These are phyloP conservation scores for Polyporus tsugae DNA, from an alignment of 1,284 basidiomycete species.

Conservation along the genomic window DNA sequence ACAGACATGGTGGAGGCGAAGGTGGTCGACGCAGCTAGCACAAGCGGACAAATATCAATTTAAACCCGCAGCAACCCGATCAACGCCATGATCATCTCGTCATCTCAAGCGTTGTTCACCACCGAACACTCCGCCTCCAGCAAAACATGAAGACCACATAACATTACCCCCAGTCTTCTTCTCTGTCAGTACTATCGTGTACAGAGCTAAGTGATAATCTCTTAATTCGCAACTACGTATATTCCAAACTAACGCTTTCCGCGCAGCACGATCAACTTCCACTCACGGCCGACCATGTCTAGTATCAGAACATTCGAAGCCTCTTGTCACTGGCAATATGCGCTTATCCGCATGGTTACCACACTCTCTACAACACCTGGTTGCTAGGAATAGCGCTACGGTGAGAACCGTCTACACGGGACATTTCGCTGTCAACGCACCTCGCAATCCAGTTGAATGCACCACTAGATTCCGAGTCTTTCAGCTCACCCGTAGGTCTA, in stretches of 20 bases:
- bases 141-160: neutral
- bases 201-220: neutral
- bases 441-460: neutral
- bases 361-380: neutral
- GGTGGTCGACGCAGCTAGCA: neutral
- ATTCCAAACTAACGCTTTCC: neutral
- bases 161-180: neutral
- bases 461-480: neutral
- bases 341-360: neutral
- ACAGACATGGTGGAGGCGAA: neutral
- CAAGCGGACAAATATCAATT: neutral
- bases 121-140: neutral
- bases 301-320: no score
- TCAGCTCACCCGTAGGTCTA: neutral
- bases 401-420: neutral
- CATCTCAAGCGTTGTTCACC: neutral
- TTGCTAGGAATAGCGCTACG: neutral
- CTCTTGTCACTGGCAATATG: no score
- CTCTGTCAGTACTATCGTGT: neutral
- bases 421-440: neutral
- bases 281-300: neutral
- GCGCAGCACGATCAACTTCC: neutral
- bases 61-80: constrained; percentile 2
- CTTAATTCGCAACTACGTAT: neutral
- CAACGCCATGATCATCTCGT: neutral